A percentile compares a stretch with the other conserved stretches of the same genome.
Conservation (phyloP, 2,329 filamentous ascomycete species). For the Colletotrichum echinochloae region DNA sequence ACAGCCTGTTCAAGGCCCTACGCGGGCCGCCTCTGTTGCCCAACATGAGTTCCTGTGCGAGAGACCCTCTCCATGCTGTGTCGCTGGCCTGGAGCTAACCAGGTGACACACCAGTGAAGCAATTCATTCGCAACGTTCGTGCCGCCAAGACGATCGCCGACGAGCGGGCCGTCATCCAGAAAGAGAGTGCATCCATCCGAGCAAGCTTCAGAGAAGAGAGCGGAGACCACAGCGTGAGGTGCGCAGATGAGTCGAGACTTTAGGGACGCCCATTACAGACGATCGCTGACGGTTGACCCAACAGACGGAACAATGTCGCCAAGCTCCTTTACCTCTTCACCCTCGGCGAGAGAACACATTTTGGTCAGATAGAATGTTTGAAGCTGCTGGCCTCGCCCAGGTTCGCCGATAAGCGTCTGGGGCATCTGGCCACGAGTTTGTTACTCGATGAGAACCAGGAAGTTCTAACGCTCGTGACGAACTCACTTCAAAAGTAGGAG, state of each 20-base stretch:
- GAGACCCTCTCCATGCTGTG: conserved; percentile 18
- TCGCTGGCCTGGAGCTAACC: conserved; percentile 25
- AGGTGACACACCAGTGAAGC: conserved; percentile 78
- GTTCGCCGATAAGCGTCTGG: conserved; percentile 96
- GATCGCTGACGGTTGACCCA: conserved; percentile 39
- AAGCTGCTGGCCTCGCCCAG: conserved; percentile 96
- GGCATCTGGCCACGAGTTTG: conserved; percentile 95
- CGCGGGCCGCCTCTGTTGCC: conserved; percentile 36
- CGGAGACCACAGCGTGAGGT: conserved; percentile 91
- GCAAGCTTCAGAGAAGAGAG: conserved; percentile 98
- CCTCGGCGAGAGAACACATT: conserved; percentile 95
- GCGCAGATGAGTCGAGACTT: conserved; percentile 50
- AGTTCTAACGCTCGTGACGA: conserved; percentile 95
- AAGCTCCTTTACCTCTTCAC: conserved; percentile 99
- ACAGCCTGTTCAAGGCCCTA: conserved; percentile 35
- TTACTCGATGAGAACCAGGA: conserved; percentile 98
- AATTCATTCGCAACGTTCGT: conserved; percentile 99
- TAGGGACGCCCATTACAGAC: conserved; percentile 16
- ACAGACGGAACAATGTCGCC: conserved; percentile 96
- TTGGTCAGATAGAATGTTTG: conserved; percentile 98
- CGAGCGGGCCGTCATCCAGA: conserved; percentile 97
- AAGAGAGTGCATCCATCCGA: conserved; percentile 97
- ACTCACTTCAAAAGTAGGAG: conserved; percentile 92
- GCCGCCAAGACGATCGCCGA: conserved; percentile 99
- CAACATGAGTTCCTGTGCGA: conserved; percentile 57